Evolutionary conservation across 2,329 filamentous ascomycete genomes (phyloP), one percentile per base, ranked within the genome.

Genomic region (Phoma herbarum): DNA sequence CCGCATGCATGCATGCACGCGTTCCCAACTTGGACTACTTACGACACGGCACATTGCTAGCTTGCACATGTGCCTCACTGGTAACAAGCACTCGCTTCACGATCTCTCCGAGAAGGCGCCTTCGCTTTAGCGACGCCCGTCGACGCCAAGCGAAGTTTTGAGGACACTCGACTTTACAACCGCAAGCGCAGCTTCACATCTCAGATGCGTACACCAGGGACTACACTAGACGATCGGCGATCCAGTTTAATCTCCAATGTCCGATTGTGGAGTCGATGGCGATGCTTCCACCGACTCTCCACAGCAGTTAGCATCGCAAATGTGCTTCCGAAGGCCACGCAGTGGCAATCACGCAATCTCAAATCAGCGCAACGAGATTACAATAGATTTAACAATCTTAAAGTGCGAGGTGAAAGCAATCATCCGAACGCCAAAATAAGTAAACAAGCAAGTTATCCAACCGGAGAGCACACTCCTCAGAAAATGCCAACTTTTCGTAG

Each of bases 91-190:
- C 28, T 7, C 3, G 35, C 14, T 29, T 25, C n/a, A 51, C 31
- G 9, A 46, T 50, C 47, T 33, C 29, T 51, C 53, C 46, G 47
- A 41, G 28, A 28, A 41, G 16, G 35, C 16, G 18, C 47, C 53
- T 45, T 37, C 41, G 18, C 22, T 22, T 28, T 42, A 33, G 43
- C 28, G 46, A 42, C 18, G n/a, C 22, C n/a, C 35, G 31, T 35
- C 28, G 31, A 42, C 26, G n/a, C 22, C n/a, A 28, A 29, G 23
- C 23, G 18, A 23, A 42, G 8, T 10, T 26, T 11, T 44, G 12
- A 31, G 22, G 23, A 48, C 18, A 42, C 35, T 20, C 8, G 18
- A 16, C 20, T 22, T n/a, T 14, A 37, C 23, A 18, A 20, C 18
- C 14, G 26, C 14, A 12, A 37, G 8, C 31, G 4, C 31, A 29